Evolutionary conservation across 1,284 basidiomycete species (phyloP).

Genomic region (Mycena citricolor): DNA sequence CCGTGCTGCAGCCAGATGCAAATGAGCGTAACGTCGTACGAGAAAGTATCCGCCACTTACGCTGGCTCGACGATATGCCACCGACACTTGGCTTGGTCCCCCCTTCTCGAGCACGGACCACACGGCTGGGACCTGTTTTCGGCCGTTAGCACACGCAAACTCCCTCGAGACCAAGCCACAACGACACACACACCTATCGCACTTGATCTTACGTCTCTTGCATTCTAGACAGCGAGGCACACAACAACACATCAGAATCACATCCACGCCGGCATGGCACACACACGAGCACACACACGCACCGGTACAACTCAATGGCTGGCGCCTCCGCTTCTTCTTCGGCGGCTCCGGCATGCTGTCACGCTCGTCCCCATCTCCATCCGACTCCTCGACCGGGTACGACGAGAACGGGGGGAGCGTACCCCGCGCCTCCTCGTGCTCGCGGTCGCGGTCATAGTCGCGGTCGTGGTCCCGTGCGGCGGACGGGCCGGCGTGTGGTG

Average conservation of each 20-base stretch:
- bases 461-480: too few relatives aligned
- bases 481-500: too few relatives aligned
- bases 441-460: too few relatives aligned
- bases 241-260: slow-evolving; percentile 16
- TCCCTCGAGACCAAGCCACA: not conserved
- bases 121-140: not conserved
- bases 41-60: not conserved
- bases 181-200: slow-evolving; percentile 4
- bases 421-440: too few relatives aligned
- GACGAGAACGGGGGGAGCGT: slow-evolving; percentile 26
- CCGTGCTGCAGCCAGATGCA: not conserved
- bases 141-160: not conserved
- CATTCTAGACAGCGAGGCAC: slow-evolving; percentile 1
- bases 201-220: slow-evolving; percentile 8
- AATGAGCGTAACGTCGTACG: not conserved
- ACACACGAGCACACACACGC: not conserved
- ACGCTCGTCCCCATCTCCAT: slow-evolving; percentile 49
- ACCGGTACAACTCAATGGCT: slow-evolving; percentile 7
- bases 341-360: slow-evolving; percentile 33
- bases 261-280: not conserved
- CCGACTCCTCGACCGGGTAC: slow-evolving; percentile 31
- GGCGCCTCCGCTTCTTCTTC: slow-evolving; percentile 8
- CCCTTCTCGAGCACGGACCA: not conserved
- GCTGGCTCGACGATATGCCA: slow-evolving; percentile 1
- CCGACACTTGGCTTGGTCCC: not conserved